These are phyloP conservation scores for Myxozyma neotropica DNA, from an alignment of 805 yeast genomes.

Conservation along the genomic window DNA sequence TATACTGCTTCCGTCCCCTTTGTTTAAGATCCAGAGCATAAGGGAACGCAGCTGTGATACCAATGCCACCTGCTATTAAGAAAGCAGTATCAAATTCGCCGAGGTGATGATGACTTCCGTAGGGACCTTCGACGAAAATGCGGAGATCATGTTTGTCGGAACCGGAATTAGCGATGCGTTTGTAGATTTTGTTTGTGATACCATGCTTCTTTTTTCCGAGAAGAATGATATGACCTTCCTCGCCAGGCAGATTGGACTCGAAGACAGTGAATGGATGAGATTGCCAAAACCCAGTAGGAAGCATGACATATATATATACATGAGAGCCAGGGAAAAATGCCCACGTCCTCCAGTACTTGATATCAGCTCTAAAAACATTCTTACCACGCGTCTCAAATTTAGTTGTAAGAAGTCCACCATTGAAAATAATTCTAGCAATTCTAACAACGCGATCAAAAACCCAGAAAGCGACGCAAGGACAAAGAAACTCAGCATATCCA, in stretches of 20 bases:
- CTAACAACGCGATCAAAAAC: slow-evolving; percentile 56
- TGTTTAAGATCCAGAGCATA: slow-evolving; percentile 44
- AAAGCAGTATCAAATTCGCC: slow-evolving; percentile 52
- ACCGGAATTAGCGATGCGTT: neutral
- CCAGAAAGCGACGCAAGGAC: slow-evolving; percentile 65
- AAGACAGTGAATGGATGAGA: slow-evolving; percentile 32
- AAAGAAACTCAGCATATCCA: slow-evolving; percentile 49
- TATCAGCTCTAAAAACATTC: slow-evolving; percentile 9
- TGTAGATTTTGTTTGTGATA: slow-evolving; percentile 11
- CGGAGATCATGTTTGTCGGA: slow-evolving; percentile 37
- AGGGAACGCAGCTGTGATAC: slow-evolving; percentile 59
- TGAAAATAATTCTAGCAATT: slow-evolving; percentile 53
- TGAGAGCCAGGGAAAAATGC: slow-evolving; percentile 33
- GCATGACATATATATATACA: slow-evolving; percentile 29
- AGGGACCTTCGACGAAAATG: slow-evolving; percentile 58
- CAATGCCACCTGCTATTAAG: slow-evolving; percentile 66
- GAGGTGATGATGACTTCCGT: slow-evolving; percentile 53
- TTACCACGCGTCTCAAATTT: slow-evolving; percentile 32
- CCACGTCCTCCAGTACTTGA: slow-evolving; percentile 18
- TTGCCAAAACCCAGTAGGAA: slow-evolving; percentile 27
- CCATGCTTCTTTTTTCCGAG: slow-evolving; percentile 15
- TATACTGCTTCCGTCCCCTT: slow-evolving; percentile 15
- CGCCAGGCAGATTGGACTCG: slow-evolving; percentile 11
- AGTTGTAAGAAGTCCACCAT: slow-evolving; percentile 61
- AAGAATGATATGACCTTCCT: slow-evolving; percentile 16